Percentiles rank a stretch among this genome's conserved stretches.
These are phyloP conservation scores for Draba incana DNA, from an alignment of 345 rosid species.

Conservation along the genomic window DNA sequence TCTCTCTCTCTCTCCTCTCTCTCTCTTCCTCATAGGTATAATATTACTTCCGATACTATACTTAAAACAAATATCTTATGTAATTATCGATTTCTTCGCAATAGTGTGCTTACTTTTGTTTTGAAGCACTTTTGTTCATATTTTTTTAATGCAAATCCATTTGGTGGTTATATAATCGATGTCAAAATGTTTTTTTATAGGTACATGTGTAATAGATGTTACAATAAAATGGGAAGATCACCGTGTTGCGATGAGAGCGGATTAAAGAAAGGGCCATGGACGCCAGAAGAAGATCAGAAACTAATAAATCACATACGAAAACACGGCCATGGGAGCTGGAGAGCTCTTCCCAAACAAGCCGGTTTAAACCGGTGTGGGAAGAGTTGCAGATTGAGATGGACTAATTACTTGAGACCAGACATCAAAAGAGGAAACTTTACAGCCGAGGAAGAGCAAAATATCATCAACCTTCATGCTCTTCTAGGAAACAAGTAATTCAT, in stretches of 20 bases:
- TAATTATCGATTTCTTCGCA: background rate
- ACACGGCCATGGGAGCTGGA: conserved; percentile 83
- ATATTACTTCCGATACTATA: background rate
- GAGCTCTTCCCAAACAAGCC: conserved; percentile 72
- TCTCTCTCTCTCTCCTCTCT: conserved; percentile 2
- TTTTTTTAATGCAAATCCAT: background rate
- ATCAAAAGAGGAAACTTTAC: conserved; percentile 77
- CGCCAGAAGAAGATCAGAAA: conserved; percentile 69
- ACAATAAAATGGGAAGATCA: conserved; percentile 49
- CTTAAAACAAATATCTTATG: background rate
- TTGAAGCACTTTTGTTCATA: conserved; percentile 8
- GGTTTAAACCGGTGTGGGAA: conserved; percentile 83
- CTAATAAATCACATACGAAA: conserved; percentile 55
- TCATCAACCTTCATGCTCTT: conserved; percentile 66
- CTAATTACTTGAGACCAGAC: conserved; percentile 77
- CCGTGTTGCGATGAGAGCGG: conserved; percentile 51
- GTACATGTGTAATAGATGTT: conserved; percentile 16
- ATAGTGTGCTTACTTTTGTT: conserved; percentile 4
- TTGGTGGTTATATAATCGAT: conserved; percentile 3
- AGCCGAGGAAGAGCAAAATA: conserved; percentile 70
- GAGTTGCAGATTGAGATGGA: conserved; percentile 83
- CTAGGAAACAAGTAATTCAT: conserved; percentile 71
- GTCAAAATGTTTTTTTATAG: background rate
- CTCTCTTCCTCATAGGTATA: conserved; percentile 28
- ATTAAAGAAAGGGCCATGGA: conserved; percentile 80